Base-by-base conservation (phyloP, 805 yeast genomes). In the Lipomyces yamadae region DNA sequence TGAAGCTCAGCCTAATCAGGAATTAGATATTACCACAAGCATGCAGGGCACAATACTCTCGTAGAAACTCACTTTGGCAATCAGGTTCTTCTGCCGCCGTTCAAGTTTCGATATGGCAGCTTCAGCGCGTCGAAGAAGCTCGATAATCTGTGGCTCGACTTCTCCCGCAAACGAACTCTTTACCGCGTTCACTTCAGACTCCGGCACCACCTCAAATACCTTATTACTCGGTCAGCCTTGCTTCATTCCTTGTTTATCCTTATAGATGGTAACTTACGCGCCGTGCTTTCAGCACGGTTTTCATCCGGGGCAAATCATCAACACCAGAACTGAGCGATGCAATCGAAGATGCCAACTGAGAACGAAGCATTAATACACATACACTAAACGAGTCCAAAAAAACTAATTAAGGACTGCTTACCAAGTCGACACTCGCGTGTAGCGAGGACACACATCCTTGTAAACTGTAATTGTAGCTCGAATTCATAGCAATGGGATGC, bases 171-270 rank as follows among this genome's bases (percentile, higher is more conserved):
- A 60, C 10, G 75, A 71, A 8, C 64, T 29, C 56, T 70, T 70
- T 24, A 75, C 66, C 8, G 67, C 60, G 30, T 52, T 60, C 15
- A 75, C 72, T n/a, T 73, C 76, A 1, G 70, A 62, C 58, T 72
- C 75, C 2, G 77, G 69, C 8, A 73, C 76, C 6, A 75, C 70
- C 10, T 73, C 77, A 61, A 74, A 75, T 13, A 75, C 76, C 68
- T 37, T 37, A 37, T 11, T 4, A 8, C 37, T 24, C 2, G 35
- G n/a, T 8, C 8, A 8, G 13, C 18, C 24, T 24, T 24, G n/a
- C 0, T 13, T 37, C 15, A 53, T 48, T 18, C 6, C 1, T 42
- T n/a, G 24, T 24, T 42, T 24, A 24, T 8, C 15, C 8, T 15
- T 54, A 15, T 34, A 18, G n/a, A 4, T 11, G 10, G 11, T 13